Evolutionary conservation across 1,139 yeast genomes (phyloP), one percentile per base, ranked within the genome.

Genomic region (Protomyces lactucae-debilis): DNA sequence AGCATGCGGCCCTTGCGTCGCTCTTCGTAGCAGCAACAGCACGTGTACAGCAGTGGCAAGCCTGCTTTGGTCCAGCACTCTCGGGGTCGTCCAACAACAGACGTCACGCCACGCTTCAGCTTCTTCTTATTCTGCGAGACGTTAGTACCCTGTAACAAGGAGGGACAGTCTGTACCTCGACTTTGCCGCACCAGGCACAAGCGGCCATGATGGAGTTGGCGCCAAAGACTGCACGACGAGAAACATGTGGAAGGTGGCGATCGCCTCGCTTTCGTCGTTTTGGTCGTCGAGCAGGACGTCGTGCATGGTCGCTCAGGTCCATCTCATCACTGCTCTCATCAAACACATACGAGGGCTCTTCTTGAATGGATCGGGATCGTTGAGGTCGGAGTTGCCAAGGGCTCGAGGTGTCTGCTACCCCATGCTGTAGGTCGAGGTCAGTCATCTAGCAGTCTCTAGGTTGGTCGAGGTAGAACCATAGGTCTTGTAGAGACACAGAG

Each of bases 1-100:
- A 59, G 46, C 25, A 40, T 52, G 21, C 63, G 52, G 9, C 63
- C 63, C 28, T 59, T 59, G 25, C 63, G 53, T 18, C 63, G 46
- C 53, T 59, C 56, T n/a, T 59, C 63, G 35, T 59, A 59, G 57
- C 63, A 59, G 43, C 57, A 52, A 25, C 63, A 59, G 35, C 63
- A 59, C 6, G 63, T 59, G 14, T 59, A 59, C 16, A 59, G 57
- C 21, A 59, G 16, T 10, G 63, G 63, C 8, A 59, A 18, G 28
- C 63, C 63, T 16, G 10, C 21, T 25, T 52, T 51, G 9, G 53
- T 18, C 63, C 63, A 59, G 36, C 63, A 55, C 21, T 52, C 57
- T 12, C 63, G 56, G 10, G 63, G 63, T n/a, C 63, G 28, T 9
- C 63, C 63, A 12, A 59, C 63, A 16, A 59, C 57, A 18, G 45